Evolutionary conservation across 495 filamentous ascomycete genomes (phyloP).

Genomic region (Aspergillus funiculosus): DNA sequence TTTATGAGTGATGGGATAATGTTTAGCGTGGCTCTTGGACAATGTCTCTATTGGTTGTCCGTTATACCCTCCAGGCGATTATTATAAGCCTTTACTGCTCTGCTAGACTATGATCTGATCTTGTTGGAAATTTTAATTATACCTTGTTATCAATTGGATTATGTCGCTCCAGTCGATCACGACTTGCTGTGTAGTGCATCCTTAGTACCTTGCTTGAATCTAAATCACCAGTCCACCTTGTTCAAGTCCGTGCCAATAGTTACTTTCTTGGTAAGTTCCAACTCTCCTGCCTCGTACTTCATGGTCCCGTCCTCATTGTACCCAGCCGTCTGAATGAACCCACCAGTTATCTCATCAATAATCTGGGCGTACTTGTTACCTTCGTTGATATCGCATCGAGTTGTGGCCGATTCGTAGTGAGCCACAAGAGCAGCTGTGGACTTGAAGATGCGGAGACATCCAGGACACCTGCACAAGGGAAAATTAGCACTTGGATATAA

Average conservation of each 20-base stretch:
- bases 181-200: not conserved
- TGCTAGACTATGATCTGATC: too few species aligned
- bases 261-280: conserved; percentile 5
- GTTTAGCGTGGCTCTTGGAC: too few species aligned
- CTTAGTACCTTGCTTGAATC: too few species aligned
- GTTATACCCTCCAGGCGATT: too few species aligned
- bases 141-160: too few species aligned
- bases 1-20: too few species aligned
- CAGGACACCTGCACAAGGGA: conserved; percentile 29
- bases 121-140: not conserved
- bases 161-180: too few species aligned
- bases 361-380: conserved; percentile 31
- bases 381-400: conserved; percentile 39
- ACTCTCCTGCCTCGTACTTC: conserved; percentile 20
- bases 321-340: conserved; percentile 33
- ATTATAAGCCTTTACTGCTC: too few species aligned
- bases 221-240: not conserved
- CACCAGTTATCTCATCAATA: conserved; percentile 45
- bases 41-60: too few species aligned
- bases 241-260: conserved; percentile 1
- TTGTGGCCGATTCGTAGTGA: conserved; percentile 44
- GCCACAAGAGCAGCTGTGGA: conserved; percentile 37
- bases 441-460: conserved; percentile 42
- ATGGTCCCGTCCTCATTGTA: conserved; percentile 25
- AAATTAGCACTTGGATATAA: not conserved